Evolutionary conservation across 2,329 filamentous ascomycete genomes (phyloP).

Genomic region (Aspergillus fijiensis): DNA sequence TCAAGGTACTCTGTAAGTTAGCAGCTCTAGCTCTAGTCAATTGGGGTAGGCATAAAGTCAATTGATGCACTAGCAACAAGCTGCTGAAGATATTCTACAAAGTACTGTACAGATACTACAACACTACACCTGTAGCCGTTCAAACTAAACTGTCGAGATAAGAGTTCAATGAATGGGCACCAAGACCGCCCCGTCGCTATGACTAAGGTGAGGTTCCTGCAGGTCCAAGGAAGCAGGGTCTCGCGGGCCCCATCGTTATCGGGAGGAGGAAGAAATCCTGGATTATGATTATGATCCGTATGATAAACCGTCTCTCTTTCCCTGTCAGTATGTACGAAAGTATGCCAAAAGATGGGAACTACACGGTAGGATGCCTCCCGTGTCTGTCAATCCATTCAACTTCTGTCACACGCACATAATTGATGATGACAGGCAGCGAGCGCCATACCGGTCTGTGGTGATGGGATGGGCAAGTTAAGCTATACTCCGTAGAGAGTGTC

Average conservation of each 20-base stretch:
- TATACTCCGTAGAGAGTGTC: no score
- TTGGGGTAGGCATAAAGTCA: background rate
- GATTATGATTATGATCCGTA: background rate
- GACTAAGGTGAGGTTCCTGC: conserved; percentile 22
- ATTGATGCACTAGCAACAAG: background rate
- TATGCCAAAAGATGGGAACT: background rate
- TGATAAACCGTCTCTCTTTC: no score
- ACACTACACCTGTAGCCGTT: no score
- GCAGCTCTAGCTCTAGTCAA: background rate
- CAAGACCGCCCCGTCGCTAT: conserved; percentile 13
- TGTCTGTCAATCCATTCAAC: background rate
- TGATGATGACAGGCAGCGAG: conserved; percentile 4
- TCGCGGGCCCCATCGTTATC: background rate
- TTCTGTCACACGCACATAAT: background rate
- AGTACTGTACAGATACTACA: background rate
- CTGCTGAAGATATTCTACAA: background rate
- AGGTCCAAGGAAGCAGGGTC: conserved; percentile 20
- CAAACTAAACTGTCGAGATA: background rate
- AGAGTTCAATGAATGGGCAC: conserved; percentile 4
- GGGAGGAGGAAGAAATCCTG: background rate
- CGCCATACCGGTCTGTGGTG: background rate
- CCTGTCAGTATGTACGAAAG: background rate
- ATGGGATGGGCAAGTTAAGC: no score
- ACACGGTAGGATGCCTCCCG: background rate
- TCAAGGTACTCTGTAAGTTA: no score